These are phyloP conservation scores for Penicillium samsonianum DNA, from an alignment of 495 filamentous ascomycete species.

Conservation along the genomic window DNA sequence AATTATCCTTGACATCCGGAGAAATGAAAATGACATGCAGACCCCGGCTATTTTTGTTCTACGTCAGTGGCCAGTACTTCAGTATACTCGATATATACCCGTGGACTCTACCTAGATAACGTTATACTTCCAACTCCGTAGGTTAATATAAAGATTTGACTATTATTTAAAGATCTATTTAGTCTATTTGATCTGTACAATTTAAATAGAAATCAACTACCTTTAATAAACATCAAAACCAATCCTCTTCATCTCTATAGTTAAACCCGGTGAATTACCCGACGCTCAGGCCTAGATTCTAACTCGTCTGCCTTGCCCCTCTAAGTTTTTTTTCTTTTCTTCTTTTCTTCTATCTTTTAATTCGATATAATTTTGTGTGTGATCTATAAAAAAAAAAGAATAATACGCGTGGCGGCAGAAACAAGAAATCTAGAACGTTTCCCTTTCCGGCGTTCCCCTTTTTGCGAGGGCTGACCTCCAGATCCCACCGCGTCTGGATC, in stretches of 20 bases:
- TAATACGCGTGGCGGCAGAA: background rate
- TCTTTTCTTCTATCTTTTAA: slow-evolving; percentile 1
- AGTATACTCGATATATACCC: background rate
- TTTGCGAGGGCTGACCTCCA: slow-evolving; percentile 33
- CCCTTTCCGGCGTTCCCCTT: slow-evolving; percentile 32
- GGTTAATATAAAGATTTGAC: background rate
- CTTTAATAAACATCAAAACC: background rate
- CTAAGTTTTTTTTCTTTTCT: background rate
- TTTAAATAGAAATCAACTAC: background rate
- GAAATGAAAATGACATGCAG: background rate
- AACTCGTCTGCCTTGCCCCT: slow-evolving; percentile 25
- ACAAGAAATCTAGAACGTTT: slow-evolving; percentile 13
- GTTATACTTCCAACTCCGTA: no score
- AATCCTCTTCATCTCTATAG: slow-evolving; percentile 9
- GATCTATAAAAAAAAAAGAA: slow-evolving; percentile 3
- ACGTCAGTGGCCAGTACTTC: slow-evolving; percentile 5
- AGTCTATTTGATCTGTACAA: background rate
- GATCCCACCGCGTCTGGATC: slow-evolving; percentile 34
- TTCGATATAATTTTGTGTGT: background rate
- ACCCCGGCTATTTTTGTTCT: background rate
- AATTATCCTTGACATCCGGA: background rate
- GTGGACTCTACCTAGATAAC: no score
- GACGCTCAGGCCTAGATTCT: slow-evolving; percentile 18
- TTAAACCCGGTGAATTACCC: slow-evolving; percentile 11
- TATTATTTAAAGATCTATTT: no score